These are phyloP conservation scores for Starmerella sp. DNA, from an alignment of 805 yeast genomes.

Conservation along the genomic window DNA sequence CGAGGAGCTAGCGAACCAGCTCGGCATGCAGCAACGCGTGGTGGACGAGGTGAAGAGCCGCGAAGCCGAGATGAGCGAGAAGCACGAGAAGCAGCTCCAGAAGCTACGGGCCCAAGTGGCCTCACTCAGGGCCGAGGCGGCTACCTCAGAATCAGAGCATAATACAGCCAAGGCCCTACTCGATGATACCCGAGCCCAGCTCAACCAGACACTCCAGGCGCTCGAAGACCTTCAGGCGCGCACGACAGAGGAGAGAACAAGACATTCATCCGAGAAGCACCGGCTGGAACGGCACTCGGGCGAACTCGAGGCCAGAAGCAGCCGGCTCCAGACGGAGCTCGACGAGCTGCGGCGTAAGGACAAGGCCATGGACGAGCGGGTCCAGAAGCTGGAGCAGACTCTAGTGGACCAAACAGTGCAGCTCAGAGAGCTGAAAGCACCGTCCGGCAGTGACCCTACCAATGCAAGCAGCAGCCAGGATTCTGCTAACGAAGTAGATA, in stretches of 20 bases:
- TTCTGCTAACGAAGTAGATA: neutral
- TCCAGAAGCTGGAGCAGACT: neutral
- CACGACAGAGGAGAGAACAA: neutral
- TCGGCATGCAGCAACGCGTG: neutral
- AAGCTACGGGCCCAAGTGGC: constrained; percentile 2
- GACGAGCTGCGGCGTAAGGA: constrained; percentile 1
- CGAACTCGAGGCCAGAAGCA: neutral
- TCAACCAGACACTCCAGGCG: neutral
- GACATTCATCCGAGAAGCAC: neutral
- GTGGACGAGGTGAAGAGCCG: neutral
- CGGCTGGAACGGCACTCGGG: neutral
- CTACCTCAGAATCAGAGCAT: neutral
- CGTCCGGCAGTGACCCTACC: neutral
- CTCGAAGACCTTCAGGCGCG: neutral
- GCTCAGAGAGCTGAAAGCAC: neutral
- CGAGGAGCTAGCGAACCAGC: neutral
- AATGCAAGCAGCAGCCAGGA: neutral
- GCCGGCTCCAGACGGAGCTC: neutral
- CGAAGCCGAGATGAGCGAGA: neutral
- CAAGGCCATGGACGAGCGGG: constrained; percentile 1
- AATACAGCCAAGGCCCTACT: neutral
- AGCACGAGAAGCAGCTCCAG: neutral
- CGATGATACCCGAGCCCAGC: neutral
- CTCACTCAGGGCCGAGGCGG: neutral
- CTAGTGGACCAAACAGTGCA: neutral